phyloP scores from a whole-genome alignment of 805 yeast species.

The Clavispora vitiphila region DNA sequence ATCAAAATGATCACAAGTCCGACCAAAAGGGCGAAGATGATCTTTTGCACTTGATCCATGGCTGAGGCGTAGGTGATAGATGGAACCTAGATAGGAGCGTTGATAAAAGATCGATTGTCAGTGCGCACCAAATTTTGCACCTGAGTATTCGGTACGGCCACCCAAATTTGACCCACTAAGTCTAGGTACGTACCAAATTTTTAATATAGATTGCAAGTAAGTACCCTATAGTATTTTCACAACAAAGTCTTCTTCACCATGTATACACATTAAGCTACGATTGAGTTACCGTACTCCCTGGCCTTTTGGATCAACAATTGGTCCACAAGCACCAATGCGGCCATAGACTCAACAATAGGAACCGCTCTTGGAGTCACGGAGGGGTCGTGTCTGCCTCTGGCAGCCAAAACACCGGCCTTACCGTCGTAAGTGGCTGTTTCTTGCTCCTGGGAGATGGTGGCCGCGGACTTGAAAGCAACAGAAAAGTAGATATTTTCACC shows the following conservation, averaged over 20 bases:
- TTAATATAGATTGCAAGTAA: too few species aligned
- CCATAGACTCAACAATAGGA: conserved; percentile 97
- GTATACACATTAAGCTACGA: conserved; percentile 6
- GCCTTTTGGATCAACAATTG: conserved; percentile 79
- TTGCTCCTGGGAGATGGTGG: conserved; percentile 94
- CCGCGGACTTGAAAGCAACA: conserved; percentile 97
- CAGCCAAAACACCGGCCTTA: conserved; percentile 78
- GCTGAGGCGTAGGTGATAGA: background rate
- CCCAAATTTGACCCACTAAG: too few species aligned
- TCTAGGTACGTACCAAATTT: too few species aligned
- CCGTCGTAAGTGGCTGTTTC: conserved; percentile 87
- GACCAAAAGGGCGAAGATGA: conserved; percentile 10
- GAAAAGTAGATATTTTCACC: conserved; percentile 94
- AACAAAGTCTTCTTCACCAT: too few species aligned
- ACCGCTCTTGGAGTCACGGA: conserved; percentile 98
- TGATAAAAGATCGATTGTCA: too few species aligned
- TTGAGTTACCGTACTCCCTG: conserved; percentile 43
- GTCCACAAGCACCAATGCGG: conserved; percentile 91
- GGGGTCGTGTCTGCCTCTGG: conserved; percentile 98
- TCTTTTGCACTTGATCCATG: conserved; percentile 14
- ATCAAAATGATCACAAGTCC: conserved; percentile 12
- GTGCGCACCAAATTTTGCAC: background rate
- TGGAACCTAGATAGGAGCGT: background rate
- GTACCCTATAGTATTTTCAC: too few species aligned
- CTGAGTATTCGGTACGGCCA: too few species aligned